phyloP scores from a whole-genome alignment of 768 basidiomycete genomes.

The Mrakia frigida region DNA sequence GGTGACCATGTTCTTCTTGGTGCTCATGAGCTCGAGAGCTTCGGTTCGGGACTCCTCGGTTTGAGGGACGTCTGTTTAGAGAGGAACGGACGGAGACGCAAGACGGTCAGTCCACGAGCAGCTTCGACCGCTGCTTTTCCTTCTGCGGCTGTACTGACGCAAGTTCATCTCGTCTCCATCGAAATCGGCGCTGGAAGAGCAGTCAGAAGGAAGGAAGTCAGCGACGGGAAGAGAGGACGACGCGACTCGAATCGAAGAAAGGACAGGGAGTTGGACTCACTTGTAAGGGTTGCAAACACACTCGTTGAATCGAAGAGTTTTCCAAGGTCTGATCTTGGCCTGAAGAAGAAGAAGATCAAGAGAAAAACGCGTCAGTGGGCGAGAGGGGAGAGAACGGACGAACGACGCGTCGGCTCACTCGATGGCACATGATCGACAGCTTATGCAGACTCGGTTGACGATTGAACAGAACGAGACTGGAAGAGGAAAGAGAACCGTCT shows the following conservation, averaged over 20 bases:
- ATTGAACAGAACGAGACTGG: conserved; percentile 84
- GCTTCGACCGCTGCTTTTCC: not conserved
- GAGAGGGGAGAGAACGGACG: not conserved
- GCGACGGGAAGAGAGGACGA: not conserved
- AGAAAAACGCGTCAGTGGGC: not conserved
- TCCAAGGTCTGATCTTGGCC: conserved; percentile 92
- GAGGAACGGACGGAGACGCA: not conserved
- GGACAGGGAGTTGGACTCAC: conserved; percentile 8
- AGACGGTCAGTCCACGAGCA: not conserved
- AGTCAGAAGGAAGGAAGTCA: not conserved
- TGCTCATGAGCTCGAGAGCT: conserved; percentile 92
- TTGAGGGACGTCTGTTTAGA: conserved; percentile 78
- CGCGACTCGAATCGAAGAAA: not conserved
- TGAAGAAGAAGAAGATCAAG: conserved; percentile 36
- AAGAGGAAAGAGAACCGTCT: not conserved
- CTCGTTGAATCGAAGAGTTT: conserved; percentile 94
- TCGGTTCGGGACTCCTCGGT: conserved; percentile 98
- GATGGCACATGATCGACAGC: conserved; percentile 98
- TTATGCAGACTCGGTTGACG: conserved; percentile 98
- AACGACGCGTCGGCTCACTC: conserved; percentile 51
- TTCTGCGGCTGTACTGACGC: conserved; percentile 54
- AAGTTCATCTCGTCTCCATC: conserved; percentile 99
- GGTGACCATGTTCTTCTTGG: conserved; percentile 94
- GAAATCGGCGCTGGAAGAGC: conserved; percentile 88
- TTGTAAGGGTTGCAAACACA: conserved; percentile 86